Evolutionary conservation across 164 flowering plant genomes (phyloP).

Genomic region (Tetracentron sinense): DNA sequence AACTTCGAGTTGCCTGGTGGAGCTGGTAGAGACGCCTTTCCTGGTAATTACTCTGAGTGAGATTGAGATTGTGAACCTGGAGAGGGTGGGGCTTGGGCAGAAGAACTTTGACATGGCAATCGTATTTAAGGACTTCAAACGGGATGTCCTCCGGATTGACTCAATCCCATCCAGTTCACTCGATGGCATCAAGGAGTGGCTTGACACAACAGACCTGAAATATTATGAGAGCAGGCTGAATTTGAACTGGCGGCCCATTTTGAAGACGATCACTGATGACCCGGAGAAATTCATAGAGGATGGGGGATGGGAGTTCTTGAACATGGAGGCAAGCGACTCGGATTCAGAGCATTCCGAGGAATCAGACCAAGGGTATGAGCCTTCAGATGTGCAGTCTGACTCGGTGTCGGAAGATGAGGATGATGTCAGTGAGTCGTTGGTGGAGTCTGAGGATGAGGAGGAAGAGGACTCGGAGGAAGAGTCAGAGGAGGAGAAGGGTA

Average conservation of each 20-base stretch:
- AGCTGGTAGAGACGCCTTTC: conserved; percentile 63
- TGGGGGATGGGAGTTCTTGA: conserved; percentile 73
- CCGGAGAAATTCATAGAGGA: conserved; percentile 54
- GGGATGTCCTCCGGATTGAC: conserved; percentile 58
- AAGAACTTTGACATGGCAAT: conserved; percentile 66
- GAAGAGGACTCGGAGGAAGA: conserved; percentile 28
- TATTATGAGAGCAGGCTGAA: conserved; percentile 62
- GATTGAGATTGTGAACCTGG: conserved; percentile 68
- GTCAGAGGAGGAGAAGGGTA: conserved; percentile 59
- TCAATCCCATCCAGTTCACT: conserved; percentile 60
- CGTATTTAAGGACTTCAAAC: conserved; percentile 67
- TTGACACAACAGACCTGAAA: conserved; percentile 61
- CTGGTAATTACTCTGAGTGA: conserved; percentile 52
- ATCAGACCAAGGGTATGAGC: conserved; percentile 54
- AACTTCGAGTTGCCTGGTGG: conserved; percentile 60
- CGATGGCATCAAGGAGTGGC: conserved; percentile 69
- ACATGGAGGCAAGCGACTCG: conserved; percentile 57
- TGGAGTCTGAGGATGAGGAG: conserved; percentile 26
- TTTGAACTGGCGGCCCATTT: conserved; percentile 52
- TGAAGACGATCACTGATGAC: conserved; percentile 61
- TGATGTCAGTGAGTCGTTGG: conserved; percentile 23
- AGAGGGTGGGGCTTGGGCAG: conserved; percentile 67
- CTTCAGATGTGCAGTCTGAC: conserved; percentile 40
- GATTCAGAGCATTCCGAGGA: conserved; percentile 51
- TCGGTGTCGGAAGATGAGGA: conserved; percentile 25